phyloP scores from a whole-genome alignment of 331 rosid species.

The Cucumis variabilis region DNA sequence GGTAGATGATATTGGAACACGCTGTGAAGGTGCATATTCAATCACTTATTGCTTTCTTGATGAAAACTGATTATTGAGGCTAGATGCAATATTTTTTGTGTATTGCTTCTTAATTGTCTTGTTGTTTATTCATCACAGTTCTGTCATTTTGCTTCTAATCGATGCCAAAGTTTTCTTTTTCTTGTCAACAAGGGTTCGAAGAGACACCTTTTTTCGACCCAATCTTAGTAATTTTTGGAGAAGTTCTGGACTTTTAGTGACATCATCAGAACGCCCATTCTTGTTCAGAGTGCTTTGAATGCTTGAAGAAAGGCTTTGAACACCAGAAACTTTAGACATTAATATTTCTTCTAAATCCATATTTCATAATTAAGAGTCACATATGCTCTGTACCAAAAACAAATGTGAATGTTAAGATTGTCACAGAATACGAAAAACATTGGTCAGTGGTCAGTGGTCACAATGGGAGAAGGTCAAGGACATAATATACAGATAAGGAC shows the following conservation, averaged over 20 bases:
- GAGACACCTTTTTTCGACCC: conserved; percentile 72
- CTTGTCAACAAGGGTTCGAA: conserved; percentile 11
- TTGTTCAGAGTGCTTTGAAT: conserved; percentile 88
- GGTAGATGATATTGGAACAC: too few species aligned
- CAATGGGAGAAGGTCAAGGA: too few species aligned
- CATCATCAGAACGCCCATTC: conserved; percentile 80
- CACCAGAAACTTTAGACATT: conserved; percentile 80
- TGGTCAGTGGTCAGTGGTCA: too few species aligned
- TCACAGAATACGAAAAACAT: too few species aligned
- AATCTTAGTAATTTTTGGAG: conserved; percentile 78
- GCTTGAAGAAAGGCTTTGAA: conserved; percentile 81
- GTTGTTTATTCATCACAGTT: conserved; percentile 53
- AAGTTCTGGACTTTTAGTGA: conserved; percentile 74
- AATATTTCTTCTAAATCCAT: too few species aligned
- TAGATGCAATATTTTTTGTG: conserved; percentile 60
- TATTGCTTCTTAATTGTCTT: conserved; percentile 84
- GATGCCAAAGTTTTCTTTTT: conserved; percentile 56
- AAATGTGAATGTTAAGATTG: too few species aligned
- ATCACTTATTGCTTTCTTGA: conserved; percentile 85
- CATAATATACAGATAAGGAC: too few species aligned
- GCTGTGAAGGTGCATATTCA: too few species aligned
- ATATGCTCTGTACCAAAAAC: conserved; percentile 46
- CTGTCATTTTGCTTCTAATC: conserved; percentile 61
- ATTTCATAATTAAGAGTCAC: conserved; percentile 26
- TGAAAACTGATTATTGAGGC: conserved; percentile 54